Base-by-base conservation (phyloP, 2,329 filamentous ascomycete genomes). In the Neofusicoccum sp. region DNA sequence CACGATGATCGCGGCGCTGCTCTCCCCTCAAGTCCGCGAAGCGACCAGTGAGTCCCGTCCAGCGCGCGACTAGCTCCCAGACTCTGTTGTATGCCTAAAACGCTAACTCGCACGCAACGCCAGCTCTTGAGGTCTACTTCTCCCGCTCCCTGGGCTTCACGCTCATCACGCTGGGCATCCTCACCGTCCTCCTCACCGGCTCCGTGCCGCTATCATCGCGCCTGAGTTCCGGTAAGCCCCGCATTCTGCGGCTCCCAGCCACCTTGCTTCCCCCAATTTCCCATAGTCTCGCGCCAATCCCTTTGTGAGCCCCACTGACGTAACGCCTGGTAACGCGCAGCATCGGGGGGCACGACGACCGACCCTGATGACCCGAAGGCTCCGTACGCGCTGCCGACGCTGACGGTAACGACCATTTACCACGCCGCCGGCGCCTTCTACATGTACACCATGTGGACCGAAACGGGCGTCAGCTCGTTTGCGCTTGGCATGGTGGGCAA, bases 101-200 rank as follows among this genome's bases (percentile, higher is more conserved):
- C n/a, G 33, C 57, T 59, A 20, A 59, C 36, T 31, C 4, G 30
- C 33, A 44, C 16, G 36, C 9, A 12, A n/a, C 7, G 16, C 41
- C 65, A 85, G 86, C 76, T 26, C 79, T 91, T 33, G 89, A 92
- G 73, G 76, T 84, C 60, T 93, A 93, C 80, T 87, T 93, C 72
- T 86, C 86, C 56, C 88, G 89, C 43, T 85, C 82, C 30, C 81
- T 91, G 1, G 90, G 88, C 64, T 78, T 93, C 61, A 78, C 86
- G 31, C 81, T 91, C 45, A 77, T 92, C 24, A 78, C 85, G 8
- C 76, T 93, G 30, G 86, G 85, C 33, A 69, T 86, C 6, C 75
- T 89, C 11, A 81, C 82, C n/a, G 75, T 92, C 38, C 79, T 90
- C 36, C 80, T 93, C 31, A 89, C 89, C 0, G 90, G 89, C 48